Conservation (phyloP, 345 rosid species). For the Lepidium aucheri region DNA sequence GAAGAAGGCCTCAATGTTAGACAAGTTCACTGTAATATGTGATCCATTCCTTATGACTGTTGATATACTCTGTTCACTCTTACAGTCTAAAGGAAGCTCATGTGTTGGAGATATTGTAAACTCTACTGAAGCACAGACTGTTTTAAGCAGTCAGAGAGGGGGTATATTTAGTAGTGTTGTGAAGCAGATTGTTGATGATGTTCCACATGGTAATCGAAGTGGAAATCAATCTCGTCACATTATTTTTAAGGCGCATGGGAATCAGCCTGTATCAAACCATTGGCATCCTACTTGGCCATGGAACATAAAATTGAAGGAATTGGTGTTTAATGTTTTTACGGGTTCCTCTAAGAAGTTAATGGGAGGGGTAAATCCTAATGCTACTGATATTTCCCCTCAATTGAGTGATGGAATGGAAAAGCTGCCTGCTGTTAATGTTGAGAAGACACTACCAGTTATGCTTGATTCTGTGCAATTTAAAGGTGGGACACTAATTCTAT, state of each 20-base stretch:
- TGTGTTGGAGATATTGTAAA: conserved; percentile 9
- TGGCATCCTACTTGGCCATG: conserved; percentile 28
- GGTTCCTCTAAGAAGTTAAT: conserved; percentile 41
- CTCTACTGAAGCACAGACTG: conserved; percentile 27
- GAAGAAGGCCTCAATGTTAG: conserved; percentile 19
- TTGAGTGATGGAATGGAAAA: conserved; percentile 48
- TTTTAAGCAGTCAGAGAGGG: conserved; percentile 17
- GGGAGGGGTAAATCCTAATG: conserved; percentile 36
- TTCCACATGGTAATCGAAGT: conserved; percentile 29
- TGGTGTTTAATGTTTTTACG: conserved; percentile 24
- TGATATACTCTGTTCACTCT: conserved; percentile 36
- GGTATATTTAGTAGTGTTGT: conserved; percentile 23
- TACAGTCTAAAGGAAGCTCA: conserved; percentile 31
- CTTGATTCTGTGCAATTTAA: conserved; percentile 91
- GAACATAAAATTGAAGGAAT: conserved; percentile 30
- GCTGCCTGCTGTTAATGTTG: conserved; percentile 46
- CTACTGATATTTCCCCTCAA: conserved; percentile 55
- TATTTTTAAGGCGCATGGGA: conserved; percentile 31
- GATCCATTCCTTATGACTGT: conserved; percentile 65
- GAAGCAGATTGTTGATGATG: conserved; percentile 18
- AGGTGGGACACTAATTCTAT: conserved; percentile 70
- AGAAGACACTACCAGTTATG: conserved; percentile 67
- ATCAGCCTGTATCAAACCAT: conserved; percentile 30
- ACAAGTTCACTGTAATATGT: conserved; percentile 31
- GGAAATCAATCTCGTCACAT: conserved; percentile 23